These are phyloP conservation scores for Basidiobolus meristosporus DNA, from an alignment of 371 early-diverging fungal species.

Conservation along the genomic window DNA sequence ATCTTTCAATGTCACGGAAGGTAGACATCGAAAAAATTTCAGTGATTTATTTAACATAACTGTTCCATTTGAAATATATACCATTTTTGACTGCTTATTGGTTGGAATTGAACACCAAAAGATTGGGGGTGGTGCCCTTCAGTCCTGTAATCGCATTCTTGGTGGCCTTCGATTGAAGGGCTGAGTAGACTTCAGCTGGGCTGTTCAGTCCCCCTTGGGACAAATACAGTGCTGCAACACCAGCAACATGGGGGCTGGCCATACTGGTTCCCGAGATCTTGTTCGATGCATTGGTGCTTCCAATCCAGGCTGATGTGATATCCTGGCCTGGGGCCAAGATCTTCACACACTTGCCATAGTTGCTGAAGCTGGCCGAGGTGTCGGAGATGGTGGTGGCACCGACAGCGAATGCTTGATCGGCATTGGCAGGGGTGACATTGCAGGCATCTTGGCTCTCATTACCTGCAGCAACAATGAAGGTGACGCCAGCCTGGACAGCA, in stretches of 20 bases:
- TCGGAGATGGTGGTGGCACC: too few relatives aligned
- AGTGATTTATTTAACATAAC: too few relatives aligned
- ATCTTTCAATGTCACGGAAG: too few relatives aligned
- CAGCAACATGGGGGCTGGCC: constrained; percentile 64
- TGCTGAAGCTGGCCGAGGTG: too few relatives aligned
- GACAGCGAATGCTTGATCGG: constrained; percentile 21
- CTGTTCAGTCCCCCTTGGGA: neutral
- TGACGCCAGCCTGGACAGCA: constrained; percentile 29
- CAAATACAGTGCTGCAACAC: constrained; percentile 35
- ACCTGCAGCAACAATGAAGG: constrained; percentile 45
- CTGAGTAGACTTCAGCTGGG: neutral
- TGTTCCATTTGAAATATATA: too few relatives aligned
- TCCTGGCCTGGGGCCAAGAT: constrained; percentile 28
- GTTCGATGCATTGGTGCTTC: constrained; percentile 9
- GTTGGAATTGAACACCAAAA: constrained; percentile 1
- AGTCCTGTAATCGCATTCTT: neutral
- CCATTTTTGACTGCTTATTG: too few relatives aligned
- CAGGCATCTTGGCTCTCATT: constrained; percentile 30
- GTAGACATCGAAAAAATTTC: too few relatives aligned
- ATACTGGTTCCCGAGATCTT: constrained; percentile 56
- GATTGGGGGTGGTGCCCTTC: constrained; percentile 1
- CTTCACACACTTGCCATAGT: too few relatives aligned
- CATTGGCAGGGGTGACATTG: constrained; percentile 31
- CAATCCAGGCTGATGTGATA: constrained; percentile 16
- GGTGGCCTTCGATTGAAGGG: neutral